Percentiles rank a stretch among this genome's conserved stretches.
phyloP scores from a whole-genome alignment of 2,329 filamentous ascomycete genomes.

The Fusarium nygamai region DNA sequence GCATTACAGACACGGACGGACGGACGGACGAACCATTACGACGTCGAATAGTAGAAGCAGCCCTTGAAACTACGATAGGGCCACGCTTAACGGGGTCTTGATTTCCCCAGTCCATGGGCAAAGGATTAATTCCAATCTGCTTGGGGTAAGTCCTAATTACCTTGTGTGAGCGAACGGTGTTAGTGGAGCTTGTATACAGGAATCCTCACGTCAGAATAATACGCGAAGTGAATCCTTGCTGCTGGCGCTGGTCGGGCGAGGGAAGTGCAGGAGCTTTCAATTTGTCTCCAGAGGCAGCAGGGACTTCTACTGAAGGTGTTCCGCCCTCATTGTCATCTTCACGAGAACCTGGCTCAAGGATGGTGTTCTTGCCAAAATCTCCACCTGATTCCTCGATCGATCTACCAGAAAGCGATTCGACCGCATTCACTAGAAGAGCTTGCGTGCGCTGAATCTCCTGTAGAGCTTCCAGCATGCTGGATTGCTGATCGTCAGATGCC shows the following conservation, averaged over 20 bases:
- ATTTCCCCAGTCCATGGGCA: constrained; percentile 88
- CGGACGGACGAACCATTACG: constrained; percentile 73
- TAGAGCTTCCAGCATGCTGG: constrained; percentile 45
- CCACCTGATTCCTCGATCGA: constrained; percentile 28
- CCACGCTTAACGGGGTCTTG: constrained; percentile 79
- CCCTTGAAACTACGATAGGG: constrained; percentile 86
- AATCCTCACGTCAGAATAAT: constrained; percentile 63
- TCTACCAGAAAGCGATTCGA: constrained; percentile 52
- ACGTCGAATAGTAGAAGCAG: constrained; percentile 77
- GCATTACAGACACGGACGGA: constrained; percentile 2
- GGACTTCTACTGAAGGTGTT: constrained; percentile 17
- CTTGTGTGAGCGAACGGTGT: constrained; percentile 14
- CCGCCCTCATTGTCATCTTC: constrained; percentile 12
- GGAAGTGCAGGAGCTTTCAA: constrained; percentile 41
- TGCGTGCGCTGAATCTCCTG: constrained; percentile 56
- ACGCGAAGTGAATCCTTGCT: constrained; percentile 61
- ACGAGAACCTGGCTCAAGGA: constrained; percentile 15
- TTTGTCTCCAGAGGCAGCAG: constrained; percentile 20
- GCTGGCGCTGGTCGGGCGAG: constrained; percentile 52
- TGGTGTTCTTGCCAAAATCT: constrained; percentile 9
- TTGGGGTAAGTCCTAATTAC: constrained; percentile 80
- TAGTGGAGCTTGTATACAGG: not conserved
- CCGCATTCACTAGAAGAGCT: constrained; percentile 51
- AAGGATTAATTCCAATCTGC: constrained; percentile 92
- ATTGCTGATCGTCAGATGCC: constrained; percentile 35